Percentiles rank a stretch among this genome's conserved stretches.
Conservation (phyloP, 2,329 filamentous ascomycete species). For the Botrytis tulipae region DNA sequence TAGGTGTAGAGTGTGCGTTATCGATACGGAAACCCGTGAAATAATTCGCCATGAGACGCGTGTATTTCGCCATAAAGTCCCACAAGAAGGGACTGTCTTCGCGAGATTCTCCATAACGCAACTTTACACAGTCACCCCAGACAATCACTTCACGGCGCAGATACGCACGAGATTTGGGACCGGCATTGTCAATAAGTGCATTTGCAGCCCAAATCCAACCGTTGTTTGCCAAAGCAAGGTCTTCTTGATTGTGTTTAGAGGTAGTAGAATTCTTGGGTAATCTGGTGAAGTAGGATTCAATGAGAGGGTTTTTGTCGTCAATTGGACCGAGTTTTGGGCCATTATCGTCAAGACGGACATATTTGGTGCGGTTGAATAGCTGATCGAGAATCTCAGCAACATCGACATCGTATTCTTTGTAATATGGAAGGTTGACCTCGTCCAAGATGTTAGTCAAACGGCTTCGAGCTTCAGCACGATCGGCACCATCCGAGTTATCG, state of each 20-base stretch:
- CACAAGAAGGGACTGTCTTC: conserved; percentile 91
- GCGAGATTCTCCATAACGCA: conserved; percentile 78
- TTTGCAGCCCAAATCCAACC: conserved; percentile 99
- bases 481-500: conserved; percentile 46
- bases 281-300: conserved; percentile 93
- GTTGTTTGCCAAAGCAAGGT: conserved; percentile 87
- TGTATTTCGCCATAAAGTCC: conserved; percentile 95
- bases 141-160: conserved; percentile 94
- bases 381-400: conserved; percentile 82
- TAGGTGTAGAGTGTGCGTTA: conserved; percentile 94
- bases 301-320: conserved; percentile 72
- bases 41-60: conserved; percentile 86
- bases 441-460: conserved; percentile 68
- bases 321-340: conserved; percentile 85
- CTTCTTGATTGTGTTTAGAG: conserved; percentile 69
- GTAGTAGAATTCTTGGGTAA: conserved; percentile 78
- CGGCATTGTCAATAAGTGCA: conserved; percentile 89
- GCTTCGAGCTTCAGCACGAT: conserved; percentile 52
- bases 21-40: conserved; percentile 96
- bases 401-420: conserved; percentile 88
- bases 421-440: conserved; percentile 82
- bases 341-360: conserved; percentile 86
- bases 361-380: conserved; percentile 91
- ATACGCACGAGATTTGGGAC: conserved; percentile 85
- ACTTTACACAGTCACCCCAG: conserved; percentile 97